These are phyloP conservation scores for Solanum chiquidenum DNA, from an alignment of 257 asterid genomes.

Conservation along the genomic window DNA sequence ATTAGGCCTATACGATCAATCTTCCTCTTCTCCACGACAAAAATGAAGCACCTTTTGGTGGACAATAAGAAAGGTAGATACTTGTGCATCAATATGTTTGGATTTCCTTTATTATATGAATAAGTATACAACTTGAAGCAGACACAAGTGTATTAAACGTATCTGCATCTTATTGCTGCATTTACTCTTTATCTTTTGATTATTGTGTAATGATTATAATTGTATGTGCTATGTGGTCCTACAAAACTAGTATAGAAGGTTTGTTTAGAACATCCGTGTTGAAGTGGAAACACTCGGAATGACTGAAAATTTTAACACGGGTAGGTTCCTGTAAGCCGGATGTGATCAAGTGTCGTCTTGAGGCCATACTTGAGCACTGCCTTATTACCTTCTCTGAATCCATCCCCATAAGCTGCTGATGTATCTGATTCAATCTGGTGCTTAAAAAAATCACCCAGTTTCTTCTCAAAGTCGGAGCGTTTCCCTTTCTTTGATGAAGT, in stretches of 20 bases:
- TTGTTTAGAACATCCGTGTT: neutral
- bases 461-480: constrained; percentile 72
- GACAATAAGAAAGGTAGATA: neutral
- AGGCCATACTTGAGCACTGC: constrained; percentile 74
- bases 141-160: neutral
- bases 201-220: neutral
- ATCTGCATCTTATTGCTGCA: neutral
- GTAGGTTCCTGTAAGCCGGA: constrained; percentile 65
- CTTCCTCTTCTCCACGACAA: neutral
- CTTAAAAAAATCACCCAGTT: constrained; percentile 71
- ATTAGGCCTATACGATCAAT: neutral
- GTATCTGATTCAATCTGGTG: constrained; percentile 84
- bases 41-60: neutral
- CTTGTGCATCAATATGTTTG: neutral
- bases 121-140: neutral
- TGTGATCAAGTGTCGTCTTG: constrained; percentile 78
- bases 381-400: constrained; percentile 69
- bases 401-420: constrained; percentile 85
- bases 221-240: constrained; percentile 1
- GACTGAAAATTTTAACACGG: constrained; percentile 25
- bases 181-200: constrained; percentile 8
- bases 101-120: neutral
- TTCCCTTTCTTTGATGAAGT: constrained; percentile 81
- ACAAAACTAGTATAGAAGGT: constrained; percentile 5
- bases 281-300: neutral